phyloP scores from a whole-genome alignment of 805 yeast species.

The Debaryomyces tyrocola region DNA sequence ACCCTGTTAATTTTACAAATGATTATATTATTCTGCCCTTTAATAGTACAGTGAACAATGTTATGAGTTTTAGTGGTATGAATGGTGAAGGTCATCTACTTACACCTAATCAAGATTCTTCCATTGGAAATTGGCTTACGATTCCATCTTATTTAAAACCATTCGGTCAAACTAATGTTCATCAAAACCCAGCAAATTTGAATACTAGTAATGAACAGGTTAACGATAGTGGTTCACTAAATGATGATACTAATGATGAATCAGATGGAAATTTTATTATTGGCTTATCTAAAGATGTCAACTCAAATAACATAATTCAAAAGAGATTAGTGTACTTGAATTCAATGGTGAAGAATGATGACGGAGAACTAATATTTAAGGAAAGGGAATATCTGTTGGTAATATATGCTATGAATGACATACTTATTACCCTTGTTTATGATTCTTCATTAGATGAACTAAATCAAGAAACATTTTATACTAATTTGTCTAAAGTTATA shows the following conservation, averaged over 20 bases:
- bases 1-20: conserved; percentile 36
- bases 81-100: not conserved
- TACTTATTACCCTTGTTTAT: conserved; percentile 25
- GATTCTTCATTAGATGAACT: conserved; percentile 27
- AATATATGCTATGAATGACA: conserved; percentile 22
- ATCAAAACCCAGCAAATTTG: not conserved
- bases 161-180: conserved; percentile 1
- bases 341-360: conserved; percentile 6
- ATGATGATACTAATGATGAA: conserved; percentile 4
- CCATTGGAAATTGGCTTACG: conserved; percentile 15
- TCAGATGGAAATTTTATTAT: conserved; percentile 7
- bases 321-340: conserved; percentile 27
- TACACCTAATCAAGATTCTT: not conserved
- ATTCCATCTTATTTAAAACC: conserved; percentile 16
- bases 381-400: conserved; percentile 31
- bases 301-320: conserved; percentile 12
- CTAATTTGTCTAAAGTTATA: conserved; percentile 12
- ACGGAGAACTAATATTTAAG: conserved; percentile 1
- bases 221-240: not conserved
- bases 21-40: conserved; percentile 39
- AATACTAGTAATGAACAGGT: not conserved
- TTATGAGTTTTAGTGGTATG: conserved; percentile 22
- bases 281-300: not conserved
- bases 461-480: conserved; percentile 23
- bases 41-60: conserved; percentile 33